Conservation (phyloP, 2,329 filamentous ascomycete species). For the Hortaea sp. region DNA sequence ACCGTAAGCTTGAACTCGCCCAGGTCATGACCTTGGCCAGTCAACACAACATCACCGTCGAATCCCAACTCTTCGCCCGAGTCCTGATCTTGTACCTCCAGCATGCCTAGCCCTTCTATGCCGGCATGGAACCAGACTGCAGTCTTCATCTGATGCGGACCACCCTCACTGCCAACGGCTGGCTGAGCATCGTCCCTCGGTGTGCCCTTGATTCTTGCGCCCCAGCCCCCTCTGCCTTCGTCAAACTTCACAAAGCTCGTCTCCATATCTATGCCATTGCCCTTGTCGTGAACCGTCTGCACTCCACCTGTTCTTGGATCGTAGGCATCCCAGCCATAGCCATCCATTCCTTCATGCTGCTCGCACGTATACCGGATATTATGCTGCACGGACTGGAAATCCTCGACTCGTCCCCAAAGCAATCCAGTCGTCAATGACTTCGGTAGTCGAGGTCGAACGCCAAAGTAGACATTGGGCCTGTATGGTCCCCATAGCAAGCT, state of each 20-base stretch:
- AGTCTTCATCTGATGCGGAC: constrained; percentile 51
- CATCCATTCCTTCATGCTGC: constrained; percentile 84
- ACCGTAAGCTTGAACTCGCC: constrained; percentile 73
- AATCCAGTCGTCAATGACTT: constrained; percentile 73
- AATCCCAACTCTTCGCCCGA: constrained; percentile 48
- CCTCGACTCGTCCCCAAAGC: constrained; percentile 81
- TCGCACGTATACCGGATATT: constrained; percentile 91
- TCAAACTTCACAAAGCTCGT: constrained; percentile 91
- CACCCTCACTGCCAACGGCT: constrained; percentile 11
- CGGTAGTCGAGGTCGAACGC: constrained; percentile 69
- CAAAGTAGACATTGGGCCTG: constrained; percentile 88
- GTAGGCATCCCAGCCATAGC: constrained; percentile 97
- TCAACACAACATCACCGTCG: constrained; percentile 55
- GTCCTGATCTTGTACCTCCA: constrained; percentile 48
- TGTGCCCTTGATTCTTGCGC: constrained; percentile 71
- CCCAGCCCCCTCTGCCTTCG: constrained; percentile 71
- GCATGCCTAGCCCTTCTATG: constrained; percentile 61
- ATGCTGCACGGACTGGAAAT: constrained; percentile 62
- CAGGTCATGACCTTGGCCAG: constrained; percentile 59
- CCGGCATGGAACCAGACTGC: constrained; percentile 73
- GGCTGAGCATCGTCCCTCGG: constrained; percentile 57
- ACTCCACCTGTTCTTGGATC: constrained; percentile 79
- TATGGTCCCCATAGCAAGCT: constrained; percentile 95
- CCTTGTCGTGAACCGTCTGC: constrained; percentile 82
- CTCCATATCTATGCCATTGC: constrained; percentile 79